Conservation (phyloP, 2,329 filamentous ascomycete genomes). For the Exophiala dermatitidis region DNA sequence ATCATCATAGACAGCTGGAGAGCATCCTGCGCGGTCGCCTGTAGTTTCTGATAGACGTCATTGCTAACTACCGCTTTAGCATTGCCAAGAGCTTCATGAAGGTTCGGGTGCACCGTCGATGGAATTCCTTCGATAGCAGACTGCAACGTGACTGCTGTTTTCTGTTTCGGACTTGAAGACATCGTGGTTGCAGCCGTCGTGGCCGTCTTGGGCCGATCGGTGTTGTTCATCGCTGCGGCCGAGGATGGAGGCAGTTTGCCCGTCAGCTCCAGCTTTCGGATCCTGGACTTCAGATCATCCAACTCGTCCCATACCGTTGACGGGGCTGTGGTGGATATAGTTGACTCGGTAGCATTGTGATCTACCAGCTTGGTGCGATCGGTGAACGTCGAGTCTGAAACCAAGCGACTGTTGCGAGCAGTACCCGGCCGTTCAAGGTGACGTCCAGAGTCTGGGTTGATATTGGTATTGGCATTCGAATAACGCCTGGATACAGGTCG, state of each 20-base stretch:
- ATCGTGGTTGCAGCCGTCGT: conserved; percentile 86
- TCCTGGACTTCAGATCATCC: conserved; percentile 88
- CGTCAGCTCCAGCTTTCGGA: conserved; percentile 80
- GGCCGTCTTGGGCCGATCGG: conserved; percentile 81
- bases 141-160: conserved; percentile 36
- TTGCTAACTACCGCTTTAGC: conserved; percentile 61
- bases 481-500: conserved; percentile 17
- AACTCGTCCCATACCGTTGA: conserved; percentile 97
- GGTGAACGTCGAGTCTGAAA: conserved; percentile 28
- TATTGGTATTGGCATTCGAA: conserved; percentile 23
- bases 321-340: conserved; percentile 76
- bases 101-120: conserved; percentile 58
- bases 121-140: conserved; percentile 37
- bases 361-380: conserved; percentile 33
- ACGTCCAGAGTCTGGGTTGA: conserved; percentile 10
- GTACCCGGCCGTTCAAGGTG: conserved; percentile 11
- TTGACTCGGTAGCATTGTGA: conserved; percentile 62
- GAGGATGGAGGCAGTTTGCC: conserved; percentile 80
- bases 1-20: conserved; percentile 71
- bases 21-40: conserved; percentile 75
- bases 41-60: conserved; percentile 70
- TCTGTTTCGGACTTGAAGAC: conserved; percentile 79
- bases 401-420: conserved; percentile 28
- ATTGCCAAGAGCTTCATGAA: conserved; percentile 74
- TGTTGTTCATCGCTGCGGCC: conserved; percentile 66